Evolutionary conservation across 1,284 basidiomycete species (phyloP).

Genomic region (Trichosporon asahii): DNA sequence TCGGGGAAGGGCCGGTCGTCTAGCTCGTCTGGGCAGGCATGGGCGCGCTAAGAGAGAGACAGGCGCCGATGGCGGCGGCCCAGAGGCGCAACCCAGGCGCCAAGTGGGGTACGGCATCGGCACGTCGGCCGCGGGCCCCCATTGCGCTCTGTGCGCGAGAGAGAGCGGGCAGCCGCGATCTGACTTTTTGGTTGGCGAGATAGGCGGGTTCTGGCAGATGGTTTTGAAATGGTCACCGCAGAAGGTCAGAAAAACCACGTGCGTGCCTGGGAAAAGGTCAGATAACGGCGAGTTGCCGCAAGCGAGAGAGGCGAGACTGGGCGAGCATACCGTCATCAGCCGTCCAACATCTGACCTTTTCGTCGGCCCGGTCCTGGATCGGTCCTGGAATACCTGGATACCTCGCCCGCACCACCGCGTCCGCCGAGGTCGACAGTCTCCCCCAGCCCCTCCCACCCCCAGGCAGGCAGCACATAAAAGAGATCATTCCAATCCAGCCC

Average conservation of each 20-base stretch:
- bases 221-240: background rate
- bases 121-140: constrained; percentile 6
- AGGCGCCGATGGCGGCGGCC: background rate
- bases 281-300: background rate
- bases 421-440: background rate
- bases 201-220: background rate
- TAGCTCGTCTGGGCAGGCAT: background rate
- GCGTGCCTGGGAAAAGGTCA: constrained; percentile 1
- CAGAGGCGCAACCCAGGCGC: background rate
- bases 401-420: background rate
- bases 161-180: background rate
- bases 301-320: constrained; percentile 7
- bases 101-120: background rate
- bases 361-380: background rate
- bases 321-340: constrained; percentile 10
- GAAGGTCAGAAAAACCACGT: constrained; percentile 6
- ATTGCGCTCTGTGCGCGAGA: background rate
- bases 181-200: background rate
- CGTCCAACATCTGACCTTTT: background rate
- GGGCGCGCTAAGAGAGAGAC: background rate
- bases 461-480: background rate
- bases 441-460: background rate
- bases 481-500: background rate
- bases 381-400: background rate
- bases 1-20: background rate